phyloP scores from a whole-genome alignment of 371 early-diverging fungal genomes.

The Neoconidiobolus thromboides region DNA sequence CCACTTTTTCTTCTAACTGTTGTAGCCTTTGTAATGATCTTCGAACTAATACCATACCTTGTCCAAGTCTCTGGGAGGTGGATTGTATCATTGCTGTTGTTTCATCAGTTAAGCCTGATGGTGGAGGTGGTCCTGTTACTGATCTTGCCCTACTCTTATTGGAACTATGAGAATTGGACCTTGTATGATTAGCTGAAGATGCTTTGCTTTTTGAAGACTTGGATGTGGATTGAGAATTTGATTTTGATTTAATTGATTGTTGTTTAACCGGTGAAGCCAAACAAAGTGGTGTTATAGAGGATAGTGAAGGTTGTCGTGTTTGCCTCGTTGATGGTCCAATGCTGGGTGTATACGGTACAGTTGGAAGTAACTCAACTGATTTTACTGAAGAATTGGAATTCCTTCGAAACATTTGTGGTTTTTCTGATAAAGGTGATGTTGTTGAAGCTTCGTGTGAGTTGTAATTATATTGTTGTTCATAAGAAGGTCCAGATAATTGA shows the following conservation, averaged over 20 bases:
- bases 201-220: background rate
- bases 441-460: background rate
- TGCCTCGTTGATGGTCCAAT: background rate
- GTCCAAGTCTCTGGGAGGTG: background rate
- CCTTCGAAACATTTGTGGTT: background rate
- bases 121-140: background rate
- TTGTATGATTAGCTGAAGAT: background rate
- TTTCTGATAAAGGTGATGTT: background rate
- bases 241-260: background rate
- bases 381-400: background rate
- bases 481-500: background rate
- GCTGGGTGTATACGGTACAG: conserved; percentile 1
- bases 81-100: conserved; percentile 1
- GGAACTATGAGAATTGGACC: too few relatives aligned
- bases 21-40: background rate
- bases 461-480: too few relatives aligned
- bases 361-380: background rate
- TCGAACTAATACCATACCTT: background rate
- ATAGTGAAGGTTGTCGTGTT: background rate
- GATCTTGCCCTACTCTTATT: background rate
- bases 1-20: background rate
- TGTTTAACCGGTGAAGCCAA: too few relatives aligned
- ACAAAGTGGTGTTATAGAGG: background rate
- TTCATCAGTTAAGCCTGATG: background rate
- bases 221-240: too few relatives aligned